Evolutionary conservation across 768 basidiomycete species (phyloP), one percentile per base, ranked within the genome.

Genomic region (Lepiota venenata): DNA sequence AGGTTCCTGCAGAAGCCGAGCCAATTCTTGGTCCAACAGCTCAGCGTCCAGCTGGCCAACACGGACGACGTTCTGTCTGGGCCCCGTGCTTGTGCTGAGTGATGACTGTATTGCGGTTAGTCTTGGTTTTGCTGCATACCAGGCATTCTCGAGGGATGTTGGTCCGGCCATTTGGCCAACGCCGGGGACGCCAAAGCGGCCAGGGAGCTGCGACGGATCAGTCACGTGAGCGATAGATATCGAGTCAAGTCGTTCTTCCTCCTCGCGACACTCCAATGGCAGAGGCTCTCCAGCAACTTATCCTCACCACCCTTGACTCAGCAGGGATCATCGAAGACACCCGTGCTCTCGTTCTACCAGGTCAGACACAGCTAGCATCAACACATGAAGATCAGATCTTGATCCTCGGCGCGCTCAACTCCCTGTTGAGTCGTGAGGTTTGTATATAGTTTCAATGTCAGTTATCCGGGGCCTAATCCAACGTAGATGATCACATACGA

Each of bases 31-130:
- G 71, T 98, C 96, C 45, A 98, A 79, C 20, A 95, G 77, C 61
- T 93, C 88, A 2, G 95, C 84, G 67, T 98, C 96, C 50, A 98
- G 82, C 68, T 96, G 91, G 7, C 90, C 88, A 45, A 98, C 93
- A 41, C 94, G 88, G 21, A 83, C 74, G 27, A 86, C 71, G n/a
- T 86, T 78, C 22, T 76, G 65, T 44, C 57, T 51, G 21, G 73
- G 68, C n/a, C 64, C 50, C 14, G 65, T 49, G 8, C 64, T 59
- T 4, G 68, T 56, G 18, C 61, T 61, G 20, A 84, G 60, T 11
- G 72, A 67, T 25, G 70, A 66, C 47, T 76, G 72, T 38, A 87
- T 77, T 10, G 73, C 67, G 20, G 73, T 60, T 7, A 93, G 72
- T 9, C 63, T 70, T 25, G 82, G 78, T 57, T 85, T 81, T 4